A percentile compares a stretch with the other conserved stretches of the same genome.
phyloP scores from a whole-genome alignment of 2,329 filamentous ascomycete genomes.

The Fusarium torreyae region DNA sequence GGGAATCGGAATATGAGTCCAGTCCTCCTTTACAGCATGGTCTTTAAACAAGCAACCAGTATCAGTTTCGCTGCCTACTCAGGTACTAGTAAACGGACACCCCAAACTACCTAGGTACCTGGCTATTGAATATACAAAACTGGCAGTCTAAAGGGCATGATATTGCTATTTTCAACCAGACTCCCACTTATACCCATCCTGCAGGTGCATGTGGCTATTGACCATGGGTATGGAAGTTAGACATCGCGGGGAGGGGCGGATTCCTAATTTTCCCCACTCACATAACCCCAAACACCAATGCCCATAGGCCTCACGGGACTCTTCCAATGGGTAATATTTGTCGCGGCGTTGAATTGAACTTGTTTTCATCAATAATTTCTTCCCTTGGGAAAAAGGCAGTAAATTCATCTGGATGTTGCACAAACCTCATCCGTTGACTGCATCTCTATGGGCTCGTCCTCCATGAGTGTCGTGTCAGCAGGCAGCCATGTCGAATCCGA shows the following conservation, averaged over 20 bases:
- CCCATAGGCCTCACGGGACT: not conserved
- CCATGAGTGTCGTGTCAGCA: not conserved
- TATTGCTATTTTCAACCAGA: too few relatives aligned
- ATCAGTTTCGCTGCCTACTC: too few relatives aligned
- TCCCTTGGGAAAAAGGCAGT: not conserved
- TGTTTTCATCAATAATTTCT: not conserved
- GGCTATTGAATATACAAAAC: too few relatives aligned
- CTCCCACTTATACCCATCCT: too few relatives aligned
- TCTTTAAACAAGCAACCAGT: too few relatives aligned
- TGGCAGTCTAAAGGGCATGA: too few relatives aligned
- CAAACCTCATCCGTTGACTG: not conserved
- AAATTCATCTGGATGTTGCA: not conserved
- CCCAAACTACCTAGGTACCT: too few relatives aligned
- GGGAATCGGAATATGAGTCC: too few relatives aligned
- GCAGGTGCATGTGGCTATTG: too few relatives aligned
- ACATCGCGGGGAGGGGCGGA: not conserved
- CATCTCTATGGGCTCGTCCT: not conserved
- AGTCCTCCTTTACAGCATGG: too few relatives aligned
- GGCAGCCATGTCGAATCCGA: slow-evolving; percentile 43
- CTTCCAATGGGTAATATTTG: not conserved
- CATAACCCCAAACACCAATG: not conserved
- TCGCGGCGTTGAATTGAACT: not conserved
- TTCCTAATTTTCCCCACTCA: slow-evolving; percentile 39
- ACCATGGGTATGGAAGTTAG: too few relatives aligned
- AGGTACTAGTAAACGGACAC: too few relatives aligned